Evolutionary conservation across 2,329 filamentous ascomycete genomes (phyloP), one percentile per base, ranked within the genome.

Genomic region (Fusarium graminum): DNA sequence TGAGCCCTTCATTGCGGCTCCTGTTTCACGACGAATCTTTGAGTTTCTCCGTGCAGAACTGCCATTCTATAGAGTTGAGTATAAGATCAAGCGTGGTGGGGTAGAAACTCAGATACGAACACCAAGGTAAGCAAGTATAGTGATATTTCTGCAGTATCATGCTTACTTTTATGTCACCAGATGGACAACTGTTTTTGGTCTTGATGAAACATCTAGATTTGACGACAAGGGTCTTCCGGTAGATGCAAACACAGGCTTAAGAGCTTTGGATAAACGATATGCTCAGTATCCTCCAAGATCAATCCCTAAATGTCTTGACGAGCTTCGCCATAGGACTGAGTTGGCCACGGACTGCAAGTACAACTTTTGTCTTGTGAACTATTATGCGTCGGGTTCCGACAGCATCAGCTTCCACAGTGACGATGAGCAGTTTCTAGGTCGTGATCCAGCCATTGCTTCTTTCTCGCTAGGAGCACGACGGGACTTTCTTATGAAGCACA

Each of bases 311-410:
- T 93, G 90, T 69, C 83, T 94, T 1, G 86, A 92, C 38, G 76
- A 82, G 7, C 82, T 94, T 9, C 85, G 88, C 11, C 78, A 76
- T 32, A 82, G 87, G 11, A 88, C 90, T 2, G 90, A 94, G 76
- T 81, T 83, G 6, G 85, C 86, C 0, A 92, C 90, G 1, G 84
- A 83, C n/a, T 86, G 86, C 71, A 83, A 74, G 1, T 94, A 90
- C 78, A 94, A 94, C 74, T 92, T 94, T 74, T 91, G 89, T 60
- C 83, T 94, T 2, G 90, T 94, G 6, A 94, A 94, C 73, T 94
- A 94, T 79, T 94, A 94, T 73, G 89, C 89, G n/a, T 86, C 85
- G 5, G 91, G 92, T 0, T 80, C 86, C 7, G 91, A 94, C 75
- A 92, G 89, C 68, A 94, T 94, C 46, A 86, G 88, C 12, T 94